Percentiles rank a stretch among this genome's conserved stretches.
Evolutionary conservation across 2,329 filamentous ascomycete genomes (phyloP).

Genomic region (Cephalotrichum gorgonifer): DNA sequence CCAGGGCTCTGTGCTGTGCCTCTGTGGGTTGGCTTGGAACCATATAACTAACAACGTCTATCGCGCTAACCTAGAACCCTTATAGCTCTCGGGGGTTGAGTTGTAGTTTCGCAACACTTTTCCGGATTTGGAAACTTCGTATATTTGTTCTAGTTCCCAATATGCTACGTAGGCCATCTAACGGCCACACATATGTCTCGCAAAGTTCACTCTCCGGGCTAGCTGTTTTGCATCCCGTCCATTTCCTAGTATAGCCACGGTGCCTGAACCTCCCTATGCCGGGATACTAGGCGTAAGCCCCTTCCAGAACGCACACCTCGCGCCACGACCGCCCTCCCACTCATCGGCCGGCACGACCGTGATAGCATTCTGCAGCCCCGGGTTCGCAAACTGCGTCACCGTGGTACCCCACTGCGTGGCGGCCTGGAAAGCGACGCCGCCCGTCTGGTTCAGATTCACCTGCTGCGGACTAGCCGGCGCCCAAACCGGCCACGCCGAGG

Average conservation of each 20-base stretch:
- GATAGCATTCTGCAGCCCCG: constrained; percentile 24
- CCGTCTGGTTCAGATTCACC: constrained; percentile 37
- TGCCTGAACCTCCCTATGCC: background rate
- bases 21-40: too few species aligned
- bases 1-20: too few species aligned
- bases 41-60: too few species aligned
- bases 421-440: constrained; percentile 15
- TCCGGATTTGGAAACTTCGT: too few species aligned
- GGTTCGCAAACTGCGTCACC: constrained; percentile 10
- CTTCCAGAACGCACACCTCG: constrained; percentile 33
- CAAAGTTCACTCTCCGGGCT: background rate
- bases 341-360: constrained; percentile 27
- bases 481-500: constrained; percentile 23
- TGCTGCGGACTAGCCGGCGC: constrained; percentile 19
- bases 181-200: too few species aligned
- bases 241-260: background rate
- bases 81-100: too few species aligned
- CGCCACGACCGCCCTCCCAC: constrained; percentile 38
- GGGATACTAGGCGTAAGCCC: background rate
- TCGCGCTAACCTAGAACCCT: too few species aligned
- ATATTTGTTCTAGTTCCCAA: too few species aligned
- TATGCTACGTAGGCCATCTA: too few species aligned
- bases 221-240: background rate
- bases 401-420: constrained; percentile 13
- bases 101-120: too few species aligned